These are phyloP conservation scores for Cercospora nicotianae DNA, from an alignment of 2,329 filamentous ascomycete species.

Conservation along the genomic window DNA sequence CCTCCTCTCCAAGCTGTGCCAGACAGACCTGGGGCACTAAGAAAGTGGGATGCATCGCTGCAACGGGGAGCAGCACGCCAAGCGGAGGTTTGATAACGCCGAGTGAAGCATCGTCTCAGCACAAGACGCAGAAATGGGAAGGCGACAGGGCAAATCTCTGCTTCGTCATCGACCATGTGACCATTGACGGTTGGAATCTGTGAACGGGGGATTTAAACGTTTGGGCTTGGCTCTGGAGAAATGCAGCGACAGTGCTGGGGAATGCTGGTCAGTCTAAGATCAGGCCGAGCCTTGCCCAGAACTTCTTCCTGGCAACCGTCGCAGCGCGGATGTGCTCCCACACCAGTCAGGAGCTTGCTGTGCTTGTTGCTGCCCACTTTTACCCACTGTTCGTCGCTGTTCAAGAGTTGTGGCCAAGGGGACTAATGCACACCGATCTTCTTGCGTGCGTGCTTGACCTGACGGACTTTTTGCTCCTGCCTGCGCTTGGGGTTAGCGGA, in stretches of 20 bases:
- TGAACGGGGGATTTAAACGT: not conserved
- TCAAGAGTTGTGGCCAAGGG: constrained; percentile 23
- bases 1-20: constrained; percentile 1
- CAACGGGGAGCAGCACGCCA: constrained; percentile 13
- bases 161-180: constrained; percentile 16
- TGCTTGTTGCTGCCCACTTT: not conserved
- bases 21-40: not conserved
- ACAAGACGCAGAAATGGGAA: not conserved
- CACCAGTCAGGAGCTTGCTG: not conserved
- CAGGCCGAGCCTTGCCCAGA: constrained; percentile 7
- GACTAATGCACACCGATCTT: constrained; percentile 18
- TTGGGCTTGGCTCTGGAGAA: not conserved
- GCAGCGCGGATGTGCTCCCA: constrained; percentile 1
- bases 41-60: constrained; percentile 12
- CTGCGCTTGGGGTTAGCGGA: constrained; percentile 2
- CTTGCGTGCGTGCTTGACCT: constrained; percentile 14
- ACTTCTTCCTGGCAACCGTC: constrained; percentile 1
- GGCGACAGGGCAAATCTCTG: not conserved
- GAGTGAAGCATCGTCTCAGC: constrained; percentile 12
- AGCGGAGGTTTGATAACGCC: constrained; percentile 21
- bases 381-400: not conserved
- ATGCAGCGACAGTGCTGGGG: constrained; percentile 7
- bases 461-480: not conserved
- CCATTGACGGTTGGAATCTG: not conserved
- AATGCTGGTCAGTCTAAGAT: constrained; percentile 8